phyloP scores from a whole-genome alignment of 176 grass and related monocot species.

The Coix lacrymajobi region DNA sequence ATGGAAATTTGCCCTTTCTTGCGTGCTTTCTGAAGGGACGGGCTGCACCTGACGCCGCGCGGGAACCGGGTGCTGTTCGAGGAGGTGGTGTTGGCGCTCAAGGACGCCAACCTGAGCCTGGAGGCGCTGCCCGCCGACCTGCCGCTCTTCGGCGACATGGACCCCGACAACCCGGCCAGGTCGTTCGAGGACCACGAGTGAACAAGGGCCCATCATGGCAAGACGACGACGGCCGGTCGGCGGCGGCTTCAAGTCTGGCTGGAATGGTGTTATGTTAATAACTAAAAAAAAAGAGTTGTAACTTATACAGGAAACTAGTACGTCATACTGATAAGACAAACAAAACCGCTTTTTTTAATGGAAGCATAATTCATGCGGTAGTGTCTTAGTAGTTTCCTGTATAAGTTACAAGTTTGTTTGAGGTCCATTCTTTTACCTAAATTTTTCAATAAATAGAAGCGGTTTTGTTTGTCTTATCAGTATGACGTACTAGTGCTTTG shows the following conservation, averaged over 20 bases:
- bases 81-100: conserved; percentile 56
- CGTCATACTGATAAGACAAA: not conserved
- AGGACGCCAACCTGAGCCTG: conserved; percentile 37
- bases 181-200: not conserved
- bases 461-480: not conserved
- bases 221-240: not conserved
- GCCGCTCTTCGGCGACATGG: conserved; percentile 48
- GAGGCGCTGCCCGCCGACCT: conserved; percentile 53
- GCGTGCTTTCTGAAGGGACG: conserved; percentile 34
- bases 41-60: conserved; percentile 53
- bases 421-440: not conserved
- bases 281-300: not conserved
- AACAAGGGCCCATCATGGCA: not conserved
- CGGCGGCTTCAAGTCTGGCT: not conserved
- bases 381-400: not conserved
- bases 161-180: conserved; percentile 36
- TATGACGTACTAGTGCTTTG: not conserved
- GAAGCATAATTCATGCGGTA: not conserved
- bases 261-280: not conserved
- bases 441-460: not conserved
- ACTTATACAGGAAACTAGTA: no score
- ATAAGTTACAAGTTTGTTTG: not conserved
- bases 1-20: not conserved
- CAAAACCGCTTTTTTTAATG: not conserved
- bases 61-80: conserved; percentile 68